Evolutionary conservation across 2,329 filamentous ascomycete species (phyloP).

Genomic region (Aureobasidium lini): DNA sequence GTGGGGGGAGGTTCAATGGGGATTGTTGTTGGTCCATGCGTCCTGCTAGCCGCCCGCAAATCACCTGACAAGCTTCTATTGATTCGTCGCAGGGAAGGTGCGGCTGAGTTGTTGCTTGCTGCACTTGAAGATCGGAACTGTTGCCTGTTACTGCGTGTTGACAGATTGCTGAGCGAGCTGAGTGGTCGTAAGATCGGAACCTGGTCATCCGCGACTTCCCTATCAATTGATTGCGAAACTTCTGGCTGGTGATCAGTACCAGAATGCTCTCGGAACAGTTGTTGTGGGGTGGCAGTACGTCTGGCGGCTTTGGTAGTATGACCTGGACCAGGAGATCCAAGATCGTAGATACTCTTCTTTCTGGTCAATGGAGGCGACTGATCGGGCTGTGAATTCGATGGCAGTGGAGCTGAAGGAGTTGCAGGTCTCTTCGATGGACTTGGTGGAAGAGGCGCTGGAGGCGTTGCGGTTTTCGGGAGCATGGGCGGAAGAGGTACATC

Average conservation of each 20-base stretch:
- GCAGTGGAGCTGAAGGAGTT: neutral
- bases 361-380: neutral
- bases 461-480: neutral
- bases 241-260: neutral
- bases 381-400: neutral
- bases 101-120: slow-evolving; percentile 49
- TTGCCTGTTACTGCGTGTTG: slow-evolving; percentile 30
- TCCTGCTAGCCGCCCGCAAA: slow-evolving; percentile 61
- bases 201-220: neutral
- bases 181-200: neutral
- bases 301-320: slow-evolving; percentile 32
- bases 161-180: slow-evolving; percentile 34
- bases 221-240: neutral
- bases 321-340: slow-evolving; percentile 30
- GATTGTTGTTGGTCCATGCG: slow-evolving; percentile 33
- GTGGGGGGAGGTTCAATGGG: slow-evolving; percentile 37
- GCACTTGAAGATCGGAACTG: slow-evolving; percentile 55
- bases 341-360: slow-evolving; percentile 31
- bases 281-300: slow-evolving; percentile 30
- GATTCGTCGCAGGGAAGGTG: slow-evolving; percentile 64
- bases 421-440: neutral
- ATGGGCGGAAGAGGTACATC: neutral
- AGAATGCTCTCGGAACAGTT: slow-evolving; percentile 27
- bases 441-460: slow-evolving; percentile 2
- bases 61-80: slow-evolving; percentile 66